These are phyloP conservation scores for Berberis thunbergii DNA, from an alignment of 164 flowering plant species.

Conservation along the genomic window DNA sequence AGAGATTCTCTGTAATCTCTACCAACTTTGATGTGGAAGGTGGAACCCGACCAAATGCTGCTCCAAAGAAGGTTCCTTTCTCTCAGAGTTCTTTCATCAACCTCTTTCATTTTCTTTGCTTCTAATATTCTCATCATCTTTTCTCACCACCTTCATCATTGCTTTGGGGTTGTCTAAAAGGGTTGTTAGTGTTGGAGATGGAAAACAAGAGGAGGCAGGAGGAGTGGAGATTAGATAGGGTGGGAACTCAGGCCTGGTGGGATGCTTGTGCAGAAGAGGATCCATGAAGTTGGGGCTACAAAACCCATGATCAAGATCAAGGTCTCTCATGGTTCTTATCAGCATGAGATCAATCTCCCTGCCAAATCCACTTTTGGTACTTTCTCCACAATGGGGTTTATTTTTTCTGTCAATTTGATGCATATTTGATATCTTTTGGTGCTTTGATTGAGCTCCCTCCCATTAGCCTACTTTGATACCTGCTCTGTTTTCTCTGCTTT, in stretches of 20 bases:
- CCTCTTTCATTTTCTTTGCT: neutral
- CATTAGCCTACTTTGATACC: no score
- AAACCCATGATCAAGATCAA: conserved; percentile 40
- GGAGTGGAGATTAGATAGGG: conserved; percentile 6
- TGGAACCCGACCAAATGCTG: neutral
- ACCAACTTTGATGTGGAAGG: neutral
- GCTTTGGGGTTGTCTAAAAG: neutral
- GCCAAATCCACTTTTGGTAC: conserved; percentile 54
- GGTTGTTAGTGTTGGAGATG: neutral
- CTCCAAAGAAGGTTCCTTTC: conserved; percentile 2
- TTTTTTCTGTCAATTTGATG: neutral
- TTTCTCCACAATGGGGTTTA: neutral
- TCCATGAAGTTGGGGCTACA: conserved; percentile 18
- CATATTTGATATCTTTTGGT: neutral
- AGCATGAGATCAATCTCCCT: conserved; percentile 39
- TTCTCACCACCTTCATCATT: conserved; percentile 2
- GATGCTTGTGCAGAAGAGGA: conserved; percentile 48
- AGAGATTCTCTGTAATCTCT: neutral
- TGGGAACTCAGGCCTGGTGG: conserved; percentile 50
- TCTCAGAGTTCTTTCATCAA: neutral
- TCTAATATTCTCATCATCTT: neutral
- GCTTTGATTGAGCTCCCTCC: no score
- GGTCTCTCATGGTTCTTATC: conserved; percentile 41
- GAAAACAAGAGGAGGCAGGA: conserved; percentile 12
- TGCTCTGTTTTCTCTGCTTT: neutral